Evolutionary conservation across 208 protist genomes (phyloP).

Genomic region (Tritrichomonas musculus): DNA sequence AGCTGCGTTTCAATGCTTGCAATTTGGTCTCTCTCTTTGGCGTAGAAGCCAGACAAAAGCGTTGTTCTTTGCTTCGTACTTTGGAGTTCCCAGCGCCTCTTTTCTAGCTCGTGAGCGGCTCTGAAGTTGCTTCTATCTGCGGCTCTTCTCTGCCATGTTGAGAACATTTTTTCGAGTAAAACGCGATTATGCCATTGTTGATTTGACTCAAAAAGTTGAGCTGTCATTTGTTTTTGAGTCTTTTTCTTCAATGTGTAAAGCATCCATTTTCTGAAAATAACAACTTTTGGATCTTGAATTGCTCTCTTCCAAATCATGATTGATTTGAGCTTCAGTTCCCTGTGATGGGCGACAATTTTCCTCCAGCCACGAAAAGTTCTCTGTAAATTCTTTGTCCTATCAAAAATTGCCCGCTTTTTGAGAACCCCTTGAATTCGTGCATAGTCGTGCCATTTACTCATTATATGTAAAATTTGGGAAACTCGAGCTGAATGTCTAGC

Average conservation of each 20-base stretch:
- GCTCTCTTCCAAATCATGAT: background rate
- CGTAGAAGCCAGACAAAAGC: background rate
- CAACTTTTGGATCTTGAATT: slow-evolving; percentile 17
- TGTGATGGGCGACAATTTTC: background rate
- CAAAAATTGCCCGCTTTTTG: too few relatives aligned
- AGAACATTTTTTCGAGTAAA: background rate
- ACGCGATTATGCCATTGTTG: background rate
- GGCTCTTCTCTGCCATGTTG: background rate
- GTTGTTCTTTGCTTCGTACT: background rate
- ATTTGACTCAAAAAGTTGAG: background rate
- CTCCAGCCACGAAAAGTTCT: background rate
- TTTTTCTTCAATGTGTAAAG: background rate
- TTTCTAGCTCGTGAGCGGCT: background rate
- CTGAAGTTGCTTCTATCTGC: background rate
- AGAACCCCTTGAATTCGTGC: background rate
- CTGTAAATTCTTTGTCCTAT: too few relatives aligned
- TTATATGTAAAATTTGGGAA: background rate
- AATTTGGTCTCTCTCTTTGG: background rate
- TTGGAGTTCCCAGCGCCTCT: background rate
- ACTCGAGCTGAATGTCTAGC: too few relatives aligned
- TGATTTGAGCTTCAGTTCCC: background rate
- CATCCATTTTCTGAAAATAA: background rate
- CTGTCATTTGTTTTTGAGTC: background rate
- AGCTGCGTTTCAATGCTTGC: background rate
- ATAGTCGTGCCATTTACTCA: background rate